phyloP scores from a whole-genome alignment of 148 eudicot species.

The Persicaria tinctoria region DNA sequence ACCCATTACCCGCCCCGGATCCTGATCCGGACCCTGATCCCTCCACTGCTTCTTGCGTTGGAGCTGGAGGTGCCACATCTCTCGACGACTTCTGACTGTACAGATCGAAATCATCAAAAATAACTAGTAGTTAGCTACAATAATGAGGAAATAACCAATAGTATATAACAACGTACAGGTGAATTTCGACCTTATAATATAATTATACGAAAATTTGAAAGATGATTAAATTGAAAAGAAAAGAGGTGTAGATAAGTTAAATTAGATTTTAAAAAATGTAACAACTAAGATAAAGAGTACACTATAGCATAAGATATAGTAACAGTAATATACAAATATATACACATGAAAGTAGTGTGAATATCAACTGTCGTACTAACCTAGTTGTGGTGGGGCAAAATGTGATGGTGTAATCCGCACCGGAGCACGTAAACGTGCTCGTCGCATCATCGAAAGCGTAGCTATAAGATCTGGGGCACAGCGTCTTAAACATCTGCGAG shows the following conservation, averaged over 20 bases:
- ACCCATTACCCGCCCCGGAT: not conserved
- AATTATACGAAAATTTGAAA: too few species aligned
- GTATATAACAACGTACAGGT: too few species aligned
- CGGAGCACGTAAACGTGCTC: slow-evolving; percentile 9
- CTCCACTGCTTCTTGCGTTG: not conserved
- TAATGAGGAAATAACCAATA: too few species aligned
- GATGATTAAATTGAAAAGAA: too few species aligned
- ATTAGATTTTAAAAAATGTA: too few species aligned
- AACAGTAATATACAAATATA: not conserved
- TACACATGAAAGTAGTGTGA: not conserved
- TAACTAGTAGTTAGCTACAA: too few species aligned
- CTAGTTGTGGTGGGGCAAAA: not conserved
- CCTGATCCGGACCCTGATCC: not conserved
- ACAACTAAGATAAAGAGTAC: too few species aligned
- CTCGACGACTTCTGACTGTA: not conserved
- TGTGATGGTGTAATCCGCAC: slow-evolving; percentile 8
- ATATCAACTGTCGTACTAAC: not conserved
- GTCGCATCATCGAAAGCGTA: slow-evolving; percentile 6
- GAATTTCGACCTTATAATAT: too few species aligned
- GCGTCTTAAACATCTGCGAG: not conserved
- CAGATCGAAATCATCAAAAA: not conserved
- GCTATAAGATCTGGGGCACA: slow-evolving; percentile 9
- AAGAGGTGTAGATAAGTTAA: too few species aligned
- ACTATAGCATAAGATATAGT: not conserved
- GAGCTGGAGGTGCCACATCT: not conserved